These are phyloP conservation scores for Chenopodium berlandieri DNA, from an alignment of 148 eudicot genomes.

Conservation along the genomic window DNA sequence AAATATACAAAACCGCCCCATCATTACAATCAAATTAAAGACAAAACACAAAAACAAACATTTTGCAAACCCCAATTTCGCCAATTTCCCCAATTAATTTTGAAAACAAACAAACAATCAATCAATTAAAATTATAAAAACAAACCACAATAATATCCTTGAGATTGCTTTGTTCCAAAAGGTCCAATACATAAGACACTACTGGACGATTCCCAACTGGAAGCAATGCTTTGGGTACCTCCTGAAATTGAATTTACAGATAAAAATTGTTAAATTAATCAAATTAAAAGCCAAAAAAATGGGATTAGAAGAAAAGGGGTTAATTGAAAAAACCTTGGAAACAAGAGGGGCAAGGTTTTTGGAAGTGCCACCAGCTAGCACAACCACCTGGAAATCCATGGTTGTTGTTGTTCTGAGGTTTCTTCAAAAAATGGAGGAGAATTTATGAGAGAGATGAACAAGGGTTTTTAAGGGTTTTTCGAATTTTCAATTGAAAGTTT, in stretches of 20 bases:
- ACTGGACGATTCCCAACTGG: conserved; percentile 94
- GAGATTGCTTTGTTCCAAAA: conserved; percentile 78
- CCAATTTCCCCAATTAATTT: neutral
- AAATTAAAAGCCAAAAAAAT: conserved; percentile 2
- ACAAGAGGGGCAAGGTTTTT: conserved; percentile 79
- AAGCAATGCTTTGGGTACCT: conserved; percentile 85
- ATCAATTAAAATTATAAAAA: conserved; percentile 9
- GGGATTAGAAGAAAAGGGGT: neutral
- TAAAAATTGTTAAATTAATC: neutral
- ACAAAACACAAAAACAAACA: neutral
- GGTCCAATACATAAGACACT: conserved; percentile 78
- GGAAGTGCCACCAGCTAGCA: conserved; percentile 91
- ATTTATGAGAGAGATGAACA: conserved; percentile 10
- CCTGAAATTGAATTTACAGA: conserved; percentile 38
- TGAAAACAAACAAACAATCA: neutral
- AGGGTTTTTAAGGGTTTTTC: conserved; percentile 26
- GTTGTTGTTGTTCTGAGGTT: neutral
- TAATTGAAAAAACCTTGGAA: conserved; percentile 51
- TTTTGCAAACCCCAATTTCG: neutral
- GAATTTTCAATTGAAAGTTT: neutral
- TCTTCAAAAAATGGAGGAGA: neutral
- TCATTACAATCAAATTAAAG: conserved; percentile 1
- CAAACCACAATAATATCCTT: conserved; percentile 84
- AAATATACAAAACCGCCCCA: conserved; percentile 6
- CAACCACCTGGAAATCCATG: conserved; percentile 99